Evolutionary conservation across 164 flowering plant species (phyloP).

Genomic region (Magnolia kwangsiensis): DNA sequence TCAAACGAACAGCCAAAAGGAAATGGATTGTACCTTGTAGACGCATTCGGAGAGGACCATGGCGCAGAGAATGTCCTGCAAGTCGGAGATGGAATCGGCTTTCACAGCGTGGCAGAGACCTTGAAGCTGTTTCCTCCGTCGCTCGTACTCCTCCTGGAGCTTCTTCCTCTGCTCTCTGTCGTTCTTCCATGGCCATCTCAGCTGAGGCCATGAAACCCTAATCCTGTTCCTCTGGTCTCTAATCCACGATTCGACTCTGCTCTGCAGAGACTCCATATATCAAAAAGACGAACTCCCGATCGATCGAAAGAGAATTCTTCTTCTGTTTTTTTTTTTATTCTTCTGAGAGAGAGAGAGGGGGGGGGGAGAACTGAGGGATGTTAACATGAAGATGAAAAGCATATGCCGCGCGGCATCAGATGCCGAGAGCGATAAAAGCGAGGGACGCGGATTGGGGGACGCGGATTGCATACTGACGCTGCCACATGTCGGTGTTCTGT

Average conservation of each 20-base stretch:
- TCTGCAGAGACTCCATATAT: constrained; percentile 57
- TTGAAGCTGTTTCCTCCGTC: constrained; percentile 55
- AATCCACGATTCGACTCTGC: constrained; percentile 78
- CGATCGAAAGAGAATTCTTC: background rate
- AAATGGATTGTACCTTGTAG: constrained; percentile 52
- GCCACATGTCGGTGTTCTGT: too few species aligned
- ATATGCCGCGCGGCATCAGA: too few species aligned
- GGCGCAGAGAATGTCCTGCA: constrained; percentile 88
- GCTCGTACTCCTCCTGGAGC: constrained; percentile 66
- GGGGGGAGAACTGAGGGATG: too few species aligned
- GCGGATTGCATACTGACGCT: too few species aligned
- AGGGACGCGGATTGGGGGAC: too few species aligned
- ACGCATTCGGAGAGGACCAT: constrained; percentile 98
- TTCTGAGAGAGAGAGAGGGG: too few species aligned
- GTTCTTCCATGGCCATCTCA: constrained; percentile 74
- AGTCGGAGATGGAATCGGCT: constrained; percentile 76
- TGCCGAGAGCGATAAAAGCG: too few species aligned
- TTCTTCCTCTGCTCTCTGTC: constrained; percentile 54
- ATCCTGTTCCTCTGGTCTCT: constrained; percentile 57
- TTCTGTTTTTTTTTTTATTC: too few species aligned
- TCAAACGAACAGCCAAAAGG: background rate
- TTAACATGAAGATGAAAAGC: too few species aligned
- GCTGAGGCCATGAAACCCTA: constrained; percentile 56
- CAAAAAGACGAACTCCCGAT: background rate
- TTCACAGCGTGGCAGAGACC: constrained; percentile 68